Base-by-base conservation (phyloP, 2,329 filamentous ascomycete genomes). In the Diaporthe eres region DNA sequence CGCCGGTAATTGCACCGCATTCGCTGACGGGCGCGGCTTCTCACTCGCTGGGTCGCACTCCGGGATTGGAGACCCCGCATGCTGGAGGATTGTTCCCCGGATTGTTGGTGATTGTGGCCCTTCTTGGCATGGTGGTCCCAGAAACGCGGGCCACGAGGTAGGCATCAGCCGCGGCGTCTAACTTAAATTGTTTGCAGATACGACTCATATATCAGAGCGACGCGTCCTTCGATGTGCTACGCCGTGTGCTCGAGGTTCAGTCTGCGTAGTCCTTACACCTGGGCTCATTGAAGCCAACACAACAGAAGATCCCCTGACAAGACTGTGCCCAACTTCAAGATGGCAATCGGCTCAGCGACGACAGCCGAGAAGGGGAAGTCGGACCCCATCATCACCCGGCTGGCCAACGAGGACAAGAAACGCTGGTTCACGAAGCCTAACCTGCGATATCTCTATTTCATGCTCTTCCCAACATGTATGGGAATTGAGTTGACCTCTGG, bases 381-480 rank as follows among this genome's bases (percentile, higher is more conserved):
- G 58, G 74, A 75, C 68, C 74, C 74, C 28, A 75, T 78, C 57
- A 78, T 85, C 77, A 83, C 83, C 31, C 82, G 83, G 58, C 80
- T 85, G 72, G 83, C 78, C 70, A 80, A 82, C 76, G 83, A 85
- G 79, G 85, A 87, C 77, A 85, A 81, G 78, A 81, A 84, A 44
- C 82, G 83, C 74, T 92, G 89, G 89, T 91, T 87, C 83, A 86
- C 85, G 79, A 92, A 92, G 81, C 89, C 87, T 0, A 92, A 92
- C 77, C 83, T 92, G 53, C 85, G 90, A 72, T 80, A 80, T 25
- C 84, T 92, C 51, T 92, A 92, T 79, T 80, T 92, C 9, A 82
- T 90, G 76, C 86, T 92, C 68, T 89, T 92, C 75, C 89, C 89
- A 31, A 89, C 89, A 58, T 91, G 89, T 80, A 89, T 92, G 84